phyloP scores from a whole-genome alignment of 2,329 filamentous ascomycete genomes.

The Rutstroemia sp. region DNA sequence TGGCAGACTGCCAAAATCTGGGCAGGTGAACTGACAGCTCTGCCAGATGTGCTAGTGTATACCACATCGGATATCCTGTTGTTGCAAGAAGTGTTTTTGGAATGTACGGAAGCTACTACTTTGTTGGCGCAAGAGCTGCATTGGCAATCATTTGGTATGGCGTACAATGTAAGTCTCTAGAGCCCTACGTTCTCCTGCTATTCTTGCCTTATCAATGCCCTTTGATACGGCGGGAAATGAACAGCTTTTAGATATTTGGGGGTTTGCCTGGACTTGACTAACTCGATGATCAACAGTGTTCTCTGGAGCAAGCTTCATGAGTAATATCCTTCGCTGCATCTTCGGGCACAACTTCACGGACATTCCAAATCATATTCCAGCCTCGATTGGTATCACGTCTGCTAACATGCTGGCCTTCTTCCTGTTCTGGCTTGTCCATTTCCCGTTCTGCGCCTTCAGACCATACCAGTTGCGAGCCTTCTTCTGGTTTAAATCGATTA shows the following conservation, averaged over 20 bases:
- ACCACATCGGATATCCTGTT: conserved; percentile 36
- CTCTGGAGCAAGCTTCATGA: conserved; percentile 42
- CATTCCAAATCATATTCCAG: conserved; percentile 34
- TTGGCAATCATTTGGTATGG: conserved; percentile 51
- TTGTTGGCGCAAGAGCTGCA: conserved; percentile 35
- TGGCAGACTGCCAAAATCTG: not conserved
- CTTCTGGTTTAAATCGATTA: conserved; percentile 29
- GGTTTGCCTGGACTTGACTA: not conserved
- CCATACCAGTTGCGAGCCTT: conserved; percentile 38
- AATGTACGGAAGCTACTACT: conserved; percentile 36
- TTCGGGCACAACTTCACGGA: conserved; percentile 28
- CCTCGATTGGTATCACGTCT: conserved; percentile 33
- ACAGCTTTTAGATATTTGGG: no score
- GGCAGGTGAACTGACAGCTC: not conserved
- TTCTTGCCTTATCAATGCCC: no score
- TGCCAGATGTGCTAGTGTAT: conserved; percentile 29
- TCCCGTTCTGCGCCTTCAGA: conserved; percentile 38
- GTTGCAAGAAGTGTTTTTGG: conserved; percentile 34
- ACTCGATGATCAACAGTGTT: conserved; percentile 24
- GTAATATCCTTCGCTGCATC: conserved; percentile 37
- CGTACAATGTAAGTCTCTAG: conserved; percentile 57
- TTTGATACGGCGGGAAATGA: no score
- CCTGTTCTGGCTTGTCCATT: conserved; percentile 46
- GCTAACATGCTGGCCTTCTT: conserved; percentile 40
- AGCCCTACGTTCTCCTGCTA: no score